phyloP scores from a whole-genome alignment of 176 grass and related monocot species.

The Paspalum vaginatum region DNA sequence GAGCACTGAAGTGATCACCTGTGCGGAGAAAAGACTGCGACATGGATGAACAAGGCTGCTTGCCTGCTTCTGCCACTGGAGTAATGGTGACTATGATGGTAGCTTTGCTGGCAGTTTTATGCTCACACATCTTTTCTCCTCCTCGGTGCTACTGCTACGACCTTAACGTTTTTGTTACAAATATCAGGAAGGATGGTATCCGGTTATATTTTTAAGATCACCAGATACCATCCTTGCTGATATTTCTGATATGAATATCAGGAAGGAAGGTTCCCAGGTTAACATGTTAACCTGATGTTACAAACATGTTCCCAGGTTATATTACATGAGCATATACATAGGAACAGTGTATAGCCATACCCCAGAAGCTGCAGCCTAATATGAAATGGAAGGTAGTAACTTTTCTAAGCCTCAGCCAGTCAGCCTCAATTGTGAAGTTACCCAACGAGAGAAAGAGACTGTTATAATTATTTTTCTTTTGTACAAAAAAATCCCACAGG shows the following conservation, averaged over 20 bases:
- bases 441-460: slow-evolving; percentile 32
- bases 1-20: neutral
- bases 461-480: slow-evolving; percentile 48
- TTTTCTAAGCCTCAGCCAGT: slow-evolving; percentile 51
- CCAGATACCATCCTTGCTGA: too few species aligned
- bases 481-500: slow-evolving; percentile 46
- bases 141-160: neutral
- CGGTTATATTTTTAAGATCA: too few species aligned
- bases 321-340: slow-evolving; percentile 35
- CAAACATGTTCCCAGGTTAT: slow-evolving; percentile 9
- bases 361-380: slow-evolving; percentile 24
- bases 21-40: neutral
- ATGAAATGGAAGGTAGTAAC: slow-evolving; percentile 10
- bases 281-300: too few species aligned
- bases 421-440: neutral
- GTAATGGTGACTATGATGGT: neutral
- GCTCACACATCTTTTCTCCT: neutral
- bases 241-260: too few species aligned
- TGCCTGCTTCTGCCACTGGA: slow-evolving; percentile 1
- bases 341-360: slow-evolving; percentile 4
- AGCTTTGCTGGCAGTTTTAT: neutral
- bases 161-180: neutral
- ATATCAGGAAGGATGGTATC: neutral
- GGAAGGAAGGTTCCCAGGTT: neutral
- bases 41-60: slow-evolving; percentile 1